Conservation (phyloP, 2,329 filamentous ascomycete species). For the Grosmannia huntii region DNA sequence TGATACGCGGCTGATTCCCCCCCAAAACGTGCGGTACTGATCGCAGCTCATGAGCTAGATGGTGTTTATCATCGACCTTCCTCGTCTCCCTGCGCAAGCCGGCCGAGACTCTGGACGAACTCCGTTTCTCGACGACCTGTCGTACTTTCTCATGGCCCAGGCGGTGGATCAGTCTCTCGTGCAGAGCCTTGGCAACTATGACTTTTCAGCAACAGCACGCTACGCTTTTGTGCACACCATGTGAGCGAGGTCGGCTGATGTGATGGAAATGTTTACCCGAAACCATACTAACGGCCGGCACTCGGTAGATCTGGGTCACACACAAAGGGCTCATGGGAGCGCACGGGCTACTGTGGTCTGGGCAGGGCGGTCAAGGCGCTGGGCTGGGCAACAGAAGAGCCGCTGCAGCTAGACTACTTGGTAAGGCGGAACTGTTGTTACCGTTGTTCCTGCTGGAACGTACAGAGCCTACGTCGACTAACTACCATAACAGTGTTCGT, state of each 20-base stretch:
- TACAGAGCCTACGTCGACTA: not conserved
- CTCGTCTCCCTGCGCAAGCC: slow-evolving; percentile 34
- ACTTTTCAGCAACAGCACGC: slow-evolving; percentile 60
- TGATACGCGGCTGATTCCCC: not conserved
- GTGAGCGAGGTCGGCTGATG: slow-evolving; percentile 31
- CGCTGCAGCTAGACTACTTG: slow-evolving; percentile 60
- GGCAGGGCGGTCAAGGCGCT: slow-evolving; percentile 52
- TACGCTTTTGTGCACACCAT: slow-evolving; percentile 80
- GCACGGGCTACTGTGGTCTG: slow-evolving; percentile 60
- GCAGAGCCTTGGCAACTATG: slow-evolving; percentile 60
- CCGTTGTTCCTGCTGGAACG: not conserved
- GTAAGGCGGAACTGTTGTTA: slow-evolving; percentile 27
- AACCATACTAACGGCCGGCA: slow-evolving; percentile 22
- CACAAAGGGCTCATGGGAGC: slow-evolving; percentile 27
- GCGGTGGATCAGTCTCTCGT: slow-evolving; percentile 52
- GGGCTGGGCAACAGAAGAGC: slow-evolving; percentile 40
- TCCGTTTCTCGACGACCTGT: slow-evolving; percentile 55
- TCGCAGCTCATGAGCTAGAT: slow-evolving; percentile 31
- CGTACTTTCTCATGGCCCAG: slow-evolving; percentile 56
- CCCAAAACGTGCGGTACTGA: not conserved
- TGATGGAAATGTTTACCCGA: slow-evolving; percentile 2
- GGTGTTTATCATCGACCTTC: slow-evolving; percentile 87
- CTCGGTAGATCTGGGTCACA: slow-evolving; percentile 39
- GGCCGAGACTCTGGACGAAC: slow-evolving; percentile 2
- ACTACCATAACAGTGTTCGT: slow-evolving; percentile 49